phyloP scores from a whole-genome alignment of 2,329 filamentous ascomycete species.

The Scytalidium sp. region DNA sequence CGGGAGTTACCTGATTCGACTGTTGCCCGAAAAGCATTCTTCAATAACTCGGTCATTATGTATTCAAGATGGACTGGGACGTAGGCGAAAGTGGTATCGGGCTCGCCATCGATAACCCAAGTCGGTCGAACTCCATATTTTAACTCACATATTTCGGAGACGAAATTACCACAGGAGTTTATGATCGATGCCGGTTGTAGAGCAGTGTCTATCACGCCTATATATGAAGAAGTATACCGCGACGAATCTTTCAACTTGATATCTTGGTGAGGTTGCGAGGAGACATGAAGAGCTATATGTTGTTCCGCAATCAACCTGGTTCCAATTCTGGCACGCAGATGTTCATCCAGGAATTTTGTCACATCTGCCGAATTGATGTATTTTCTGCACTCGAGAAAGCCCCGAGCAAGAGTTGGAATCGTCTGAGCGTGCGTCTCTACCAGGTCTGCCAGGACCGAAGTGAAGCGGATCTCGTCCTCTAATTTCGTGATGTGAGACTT shows the following conservation, averaged over 20 bases:
- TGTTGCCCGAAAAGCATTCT: conserved; percentile 93
- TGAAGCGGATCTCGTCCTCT: conserved; percentile 88
- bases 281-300: conserved; percentile 85
- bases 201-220: conserved; percentile 92
- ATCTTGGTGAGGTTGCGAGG: conserved; percentile 68
- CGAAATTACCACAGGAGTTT: conserved; percentile 81
- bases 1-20: conserved; percentile 78
- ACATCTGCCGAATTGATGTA: conserved; percentile 83
- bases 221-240: conserved; percentile 61
- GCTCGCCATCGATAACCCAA: conserved; percentile 79
- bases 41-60: conserved; percentile 92
- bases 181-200: conserved; percentile 79
- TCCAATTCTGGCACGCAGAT: conserved; percentile 89
- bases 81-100: conserved; percentile 85
- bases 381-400: conserved; percentile 88
- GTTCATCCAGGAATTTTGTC: conserved; percentile 89
- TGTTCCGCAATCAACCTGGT: conserved; percentile 94
- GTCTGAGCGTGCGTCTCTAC: conserved; percentile 93
- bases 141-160: conserved; percentile 93
- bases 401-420: conserved; percentile 85
- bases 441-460: conserved; percentile 89
- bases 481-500: conserved; percentile 60
- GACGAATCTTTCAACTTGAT: conserved; percentile 46
- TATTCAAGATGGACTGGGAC: conserved; percentile 97
- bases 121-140: conserved; percentile 87